Conservation (phyloP, 805 yeast species). For the Kuraishia ogatae region DNA sequence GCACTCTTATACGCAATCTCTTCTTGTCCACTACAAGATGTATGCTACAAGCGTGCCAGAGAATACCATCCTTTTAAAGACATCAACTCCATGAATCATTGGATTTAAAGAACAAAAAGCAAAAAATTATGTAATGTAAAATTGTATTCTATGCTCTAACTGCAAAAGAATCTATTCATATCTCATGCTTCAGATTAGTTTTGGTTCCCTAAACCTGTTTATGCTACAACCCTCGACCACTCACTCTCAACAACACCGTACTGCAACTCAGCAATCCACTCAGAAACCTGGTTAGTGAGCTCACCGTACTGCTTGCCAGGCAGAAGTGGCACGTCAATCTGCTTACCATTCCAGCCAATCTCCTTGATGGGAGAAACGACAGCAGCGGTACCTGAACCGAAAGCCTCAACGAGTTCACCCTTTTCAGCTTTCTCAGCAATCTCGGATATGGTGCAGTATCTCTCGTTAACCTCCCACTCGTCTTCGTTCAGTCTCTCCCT, state of each 20-base stretch:
- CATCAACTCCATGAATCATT: too few relatives aligned
- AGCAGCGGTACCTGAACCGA: slow-evolving; percentile 97
- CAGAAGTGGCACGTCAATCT: slow-evolving; percentile 70
- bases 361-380: slow-evolving; percentile 88
- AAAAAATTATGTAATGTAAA: too few relatives aligned
- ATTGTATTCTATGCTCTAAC: too few relatives aligned
- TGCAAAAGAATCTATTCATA: too few relatives aligned
- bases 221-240: slow-evolving; percentile 32
- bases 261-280: slow-evolving; percentile 86
- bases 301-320: slow-evolving; percentile 75
- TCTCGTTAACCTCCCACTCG: slow-evolving; percentile 81
- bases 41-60: too few relatives aligned
- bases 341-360: slow-evolving; percentile 71
- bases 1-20: too few relatives aligned
- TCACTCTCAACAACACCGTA: slow-evolving; percentile 74
- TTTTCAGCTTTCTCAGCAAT: slow-evolving; percentile 66
- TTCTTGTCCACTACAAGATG: too few relatives aligned
- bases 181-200: too few relatives aligned
- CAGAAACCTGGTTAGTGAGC: slow-evolving; percentile 66
- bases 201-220: background rate
- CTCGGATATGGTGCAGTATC: slow-evolving; percentile 76
- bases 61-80: too few relatives aligned
- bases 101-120: too few relatives aligned
- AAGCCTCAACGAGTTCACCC: slow-evolving; percentile 88
- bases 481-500: slow-evolving; percentile 63